Evolutionary conservation across 2,329 filamentous ascomycete genomes (phyloP), one percentile per base, ranked within the genome.

Genomic region (Eurotiales sp.): DNA sequence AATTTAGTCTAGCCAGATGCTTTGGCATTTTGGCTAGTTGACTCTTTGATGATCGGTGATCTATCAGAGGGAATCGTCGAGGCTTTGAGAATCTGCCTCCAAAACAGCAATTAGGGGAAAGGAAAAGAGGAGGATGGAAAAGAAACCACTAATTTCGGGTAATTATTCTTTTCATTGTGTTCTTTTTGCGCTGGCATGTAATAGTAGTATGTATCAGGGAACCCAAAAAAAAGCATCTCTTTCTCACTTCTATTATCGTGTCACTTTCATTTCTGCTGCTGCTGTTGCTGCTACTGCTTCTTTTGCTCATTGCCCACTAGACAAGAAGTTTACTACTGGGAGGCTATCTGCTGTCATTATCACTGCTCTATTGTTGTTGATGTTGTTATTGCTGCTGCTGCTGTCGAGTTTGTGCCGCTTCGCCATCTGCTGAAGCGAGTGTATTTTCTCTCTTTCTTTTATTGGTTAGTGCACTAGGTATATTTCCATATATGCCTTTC

Each of bases 341-440:
- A 52, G 51, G 51, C 39, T 52, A 34, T 52, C 14, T 52, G 60
- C n/a, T n/a, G n/a, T n/a, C n/a, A 58, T 57, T 60, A 49, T 56
- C 60, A 40, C 44, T 54, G 55, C 12, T 37, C 59, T 56, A 43
- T 50, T 56, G 40, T 45, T 39, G 39, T 22, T 46, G 10, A 27
- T 50, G 42, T 54, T 51, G n/a, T 23, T 51, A 47, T 15, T 29
- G 47, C 21, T 34, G 19, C 17, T 23, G 54, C 56, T 46, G 43
- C 48, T 54, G 46, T 56, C 25, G 25, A 14, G 8, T 34, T 34
- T 34, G 14, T 34, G 12, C 17, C 2, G 3, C 8, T 14, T 36
- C 17, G 15, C 15, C 50, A 52, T 50, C 45, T 55, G 57, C 44
- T 60, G 27, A 41, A 41, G n/a, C 34, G 7, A 34, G 46, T 40